Conservation (phyloP, 2,329 filamentous ascomycete species). For the Ascochyta lentis region DNA sequence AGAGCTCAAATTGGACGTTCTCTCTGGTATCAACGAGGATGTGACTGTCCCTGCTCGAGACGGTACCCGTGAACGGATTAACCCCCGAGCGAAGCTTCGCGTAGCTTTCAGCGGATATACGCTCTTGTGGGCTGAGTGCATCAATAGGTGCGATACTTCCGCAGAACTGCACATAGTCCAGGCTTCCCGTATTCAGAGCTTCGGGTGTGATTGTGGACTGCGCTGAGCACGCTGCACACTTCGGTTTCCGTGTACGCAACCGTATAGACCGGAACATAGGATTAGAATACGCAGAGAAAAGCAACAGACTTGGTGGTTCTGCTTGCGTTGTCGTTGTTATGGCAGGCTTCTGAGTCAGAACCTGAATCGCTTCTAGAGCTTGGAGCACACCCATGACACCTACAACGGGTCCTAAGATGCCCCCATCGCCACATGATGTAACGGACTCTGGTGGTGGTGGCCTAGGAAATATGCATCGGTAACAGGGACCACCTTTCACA, state of each 20-base stretch:
- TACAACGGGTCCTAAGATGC: slow-evolving; percentile 90
- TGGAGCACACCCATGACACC: slow-evolving; percentile 93
- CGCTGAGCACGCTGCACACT: slow-evolving; percentile 79
- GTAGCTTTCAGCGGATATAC: slow-evolving; percentile 71
- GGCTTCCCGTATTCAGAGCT: slow-evolving; percentile 66
- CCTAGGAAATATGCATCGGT: slow-evolving; percentile 88
- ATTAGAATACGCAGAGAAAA: slow-evolving; percentile 62
- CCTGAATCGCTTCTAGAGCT: slow-evolving; percentile 84
- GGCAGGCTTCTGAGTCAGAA: slow-evolving; percentile 62
- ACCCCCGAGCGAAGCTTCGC: slow-evolving; percentile 44
- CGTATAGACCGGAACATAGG: slow-evolving; percentile 75
- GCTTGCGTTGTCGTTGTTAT: slow-evolving; percentile 8
- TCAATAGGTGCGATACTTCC: slow-evolving; percentile 65
- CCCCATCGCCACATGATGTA: slow-evolving; percentile 88
- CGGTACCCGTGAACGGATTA: slow-evolving; percentile 43
- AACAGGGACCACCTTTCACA: slow-evolving; percentile 77
- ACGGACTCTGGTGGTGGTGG: slow-evolving; percentile 85
- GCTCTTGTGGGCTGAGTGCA: slow-evolving; percentile 67
- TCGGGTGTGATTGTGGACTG: slow-evolving; percentile 67
- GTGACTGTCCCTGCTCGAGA: slow-evolving; percentile 51
- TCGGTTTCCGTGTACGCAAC: slow-evolving; percentile 70
- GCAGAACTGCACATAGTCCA: slow-evolving; percentile 89
- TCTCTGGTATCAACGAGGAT: slow-evolving; percentile 84
- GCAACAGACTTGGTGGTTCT: slow-evolving; percentile 53
- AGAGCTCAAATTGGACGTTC: slow-evolving; percentile 82